phyloP scores from a whole-genome alignment of 257 asterid species.

The Mentha longifolia region DNA sequence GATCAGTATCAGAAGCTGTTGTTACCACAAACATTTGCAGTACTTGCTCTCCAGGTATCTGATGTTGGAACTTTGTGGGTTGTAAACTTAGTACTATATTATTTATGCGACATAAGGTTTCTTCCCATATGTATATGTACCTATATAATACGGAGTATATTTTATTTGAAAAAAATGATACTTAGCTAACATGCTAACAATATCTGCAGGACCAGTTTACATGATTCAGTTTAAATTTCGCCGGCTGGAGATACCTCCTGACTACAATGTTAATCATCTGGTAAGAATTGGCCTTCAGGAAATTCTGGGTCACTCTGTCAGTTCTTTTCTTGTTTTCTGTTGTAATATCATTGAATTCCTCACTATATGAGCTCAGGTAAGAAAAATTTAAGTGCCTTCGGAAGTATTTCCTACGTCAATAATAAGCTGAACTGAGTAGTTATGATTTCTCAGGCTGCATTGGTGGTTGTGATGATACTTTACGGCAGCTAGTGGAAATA shows the following conservation, averaged over 20 bases:
- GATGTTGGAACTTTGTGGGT: conserved; percentile 15
- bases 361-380: conserved; percentile 19
- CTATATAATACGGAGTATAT: conserved; percentile 7
- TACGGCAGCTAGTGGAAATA: conserved; percentile 78
- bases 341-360: conserved; percentile 10
- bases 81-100: conserved; percentile 3
- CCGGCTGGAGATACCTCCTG: conserved; percentile 92
- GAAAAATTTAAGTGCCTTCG: conserved; percentile 7
- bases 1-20: conserved; percentile 76
- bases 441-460: conserved; percentile 70
- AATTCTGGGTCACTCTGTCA: conserved; percentile 2
- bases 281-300: conserved; percentile 48
- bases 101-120: conserved; percentile 7
- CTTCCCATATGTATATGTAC: conserved; percentile 13
- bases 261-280: conserved; percentile 74
- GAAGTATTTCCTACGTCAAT: conserved; percentile 13
- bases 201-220: conserved; percentile 71
- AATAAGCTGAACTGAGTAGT: conserved; percentile 30
- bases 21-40: conserved; percentile 72
- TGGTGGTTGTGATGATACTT: conserved; percentile 91
- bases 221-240: conserved; percentile 92
- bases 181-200: conserved; percentile 31
- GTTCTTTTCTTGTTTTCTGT: conserved; percentile 23
- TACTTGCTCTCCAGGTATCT: conserved; percentile 84
- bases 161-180: conserved; percentile 27